Evolutionary conservation across 2,329 filamentous ascomycete species (phyloP).

Genomic region (Ophiostoma montium): DNA sequence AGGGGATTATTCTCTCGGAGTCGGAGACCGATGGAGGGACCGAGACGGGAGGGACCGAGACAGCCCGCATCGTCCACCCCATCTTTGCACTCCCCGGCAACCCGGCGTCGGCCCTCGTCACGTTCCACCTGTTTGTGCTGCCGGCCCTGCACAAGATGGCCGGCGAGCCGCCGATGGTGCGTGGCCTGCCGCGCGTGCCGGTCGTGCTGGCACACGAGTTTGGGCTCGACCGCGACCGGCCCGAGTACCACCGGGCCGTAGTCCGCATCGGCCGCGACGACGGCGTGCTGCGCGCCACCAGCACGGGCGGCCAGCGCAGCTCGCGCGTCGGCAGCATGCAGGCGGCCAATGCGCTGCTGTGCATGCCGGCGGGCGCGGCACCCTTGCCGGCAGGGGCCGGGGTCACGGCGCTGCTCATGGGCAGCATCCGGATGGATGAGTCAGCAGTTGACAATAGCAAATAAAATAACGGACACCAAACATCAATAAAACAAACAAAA

Average conservation of each 20-base stretch:
- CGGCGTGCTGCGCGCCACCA: slow-evolving; percentile 57
- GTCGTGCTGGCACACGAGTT: slow-evolving; percentile 63
- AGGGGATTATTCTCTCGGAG: slow-evolving; percentile 40
- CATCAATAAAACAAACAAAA: not conserved
- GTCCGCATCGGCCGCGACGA: slow-evolving; percentile 55
- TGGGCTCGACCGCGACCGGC: slow-evolving; percentile 55
- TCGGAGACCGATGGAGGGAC: no score
- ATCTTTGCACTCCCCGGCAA: slow-evolving; percentile 92
- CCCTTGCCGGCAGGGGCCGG: slow-evolving; percentile 53
- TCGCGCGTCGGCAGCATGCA: slow-evolving; percentile 79
- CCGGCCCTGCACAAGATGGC: slow-evolving; percentile 67
- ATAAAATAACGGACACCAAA: not conserved
- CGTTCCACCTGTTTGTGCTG: slow-evolving; percentile 86
- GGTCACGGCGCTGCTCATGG: slow-evolving; percentile 72
- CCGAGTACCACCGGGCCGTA: slow-evolving; percentile 82
- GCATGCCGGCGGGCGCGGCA: slow-evolving; percentile 52
- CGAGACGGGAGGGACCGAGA: no score
- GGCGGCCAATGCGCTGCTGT: slow-evolving; percentile 75
- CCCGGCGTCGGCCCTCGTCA: slow-evolving; percentile 83
- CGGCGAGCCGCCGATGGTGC: slow-evolving; percentile 48
- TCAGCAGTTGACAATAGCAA: not conserved
- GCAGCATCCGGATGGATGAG: slow-evolving; percentile 16
- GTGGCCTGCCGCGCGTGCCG: slow-evolving; percentile 57
- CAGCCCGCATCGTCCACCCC: slow-evolving; percentile 47
- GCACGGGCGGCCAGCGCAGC: slow-evolving; percentile 83